phyloP scores from a whole-genome alignment of 2,329 filamentous ascomycete species.

The Botrytis sinoallii region DNA sequence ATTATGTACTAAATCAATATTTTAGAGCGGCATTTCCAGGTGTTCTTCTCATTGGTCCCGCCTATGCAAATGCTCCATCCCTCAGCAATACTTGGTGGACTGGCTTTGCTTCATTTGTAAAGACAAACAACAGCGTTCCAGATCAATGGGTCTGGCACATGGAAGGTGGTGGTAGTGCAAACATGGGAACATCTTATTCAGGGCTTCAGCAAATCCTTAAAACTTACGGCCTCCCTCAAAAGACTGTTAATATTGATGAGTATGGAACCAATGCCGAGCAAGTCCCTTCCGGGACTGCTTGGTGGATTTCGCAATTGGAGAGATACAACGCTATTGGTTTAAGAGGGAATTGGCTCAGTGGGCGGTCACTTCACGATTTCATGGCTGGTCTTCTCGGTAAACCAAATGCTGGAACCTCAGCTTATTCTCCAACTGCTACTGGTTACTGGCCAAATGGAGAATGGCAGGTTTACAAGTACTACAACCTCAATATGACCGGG shows the following conservation, averaged over 20 bases:
- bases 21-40: constrained; percentile 17
- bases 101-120: constrained; percentile 39
- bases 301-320: constrained; percentile 27
- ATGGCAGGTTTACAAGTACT: constrained; percentile 49
- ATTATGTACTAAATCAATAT: constrained; percentile 19
- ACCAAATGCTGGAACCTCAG: constrained; percentile 21
- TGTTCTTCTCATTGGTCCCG: constrained; percentile 41
- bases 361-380: constrained; percentile 25
- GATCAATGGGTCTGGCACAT: constrained; percentile 47
- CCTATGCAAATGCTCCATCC: constrained; percentile 38
- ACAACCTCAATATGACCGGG: constrained; percentile 45
- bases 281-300: constrained; percentile 21
- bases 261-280: constrained; percentile 24
- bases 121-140: constrained; percentile 40
- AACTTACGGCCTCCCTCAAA: constrained; percentile 20
- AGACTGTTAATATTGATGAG: constrained; percentile 27
- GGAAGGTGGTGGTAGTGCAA: constrained; percentile 32
- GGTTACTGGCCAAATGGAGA: constrained; percentile 44
- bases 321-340: constrained; percentile 25
- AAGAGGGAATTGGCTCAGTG: constrained; percentile 25
- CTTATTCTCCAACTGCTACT: constrained; percentile 26
- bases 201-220: constrained; percentile 35
- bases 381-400: constrained; percentile 30
- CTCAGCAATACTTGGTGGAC: constrained; percentile 43
- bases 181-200: constrained; percentile 21